Evolutionary conservation across 208 protist genomes (phyloP).

Genomic region (Trypanosoma boissoni): DNA sequence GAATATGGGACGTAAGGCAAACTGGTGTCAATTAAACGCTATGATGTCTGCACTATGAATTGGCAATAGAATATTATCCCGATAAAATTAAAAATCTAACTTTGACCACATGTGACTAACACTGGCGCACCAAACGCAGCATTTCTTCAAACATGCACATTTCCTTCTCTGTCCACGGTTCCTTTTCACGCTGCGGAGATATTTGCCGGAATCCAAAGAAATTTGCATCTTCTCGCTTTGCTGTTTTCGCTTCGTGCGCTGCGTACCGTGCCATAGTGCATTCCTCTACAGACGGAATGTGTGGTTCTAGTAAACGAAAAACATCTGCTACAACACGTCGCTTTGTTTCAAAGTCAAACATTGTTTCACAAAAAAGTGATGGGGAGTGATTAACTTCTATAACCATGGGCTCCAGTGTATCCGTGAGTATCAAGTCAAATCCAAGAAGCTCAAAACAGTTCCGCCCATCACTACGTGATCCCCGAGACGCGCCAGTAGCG

Average conservation of each 20-base stretch:
- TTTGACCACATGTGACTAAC: neutral
- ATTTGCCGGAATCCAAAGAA: slow-evolving; percentile 23
- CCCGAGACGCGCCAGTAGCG: slow-evolving; percentile 43
- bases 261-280: slow-evolving; percentile 21
- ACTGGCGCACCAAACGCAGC: neutral
- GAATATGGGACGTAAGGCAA: too few species aligned
- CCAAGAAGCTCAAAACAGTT: slow-evolving; percentile 90
- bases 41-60: too few species aligned
- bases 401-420: slow-evolving; percentile 54
- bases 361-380: slow-evolving; percentile 80
- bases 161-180: slow-evolving; percentile 17
- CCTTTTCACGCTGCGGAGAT: slow-evolving; percentile 12
- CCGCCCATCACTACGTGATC: slow-evolving; percentile 41
- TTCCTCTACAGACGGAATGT: slow-evolving; percentile 27
- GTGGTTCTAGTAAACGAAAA: slow-evolving; percentile 50
- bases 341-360: slow-evolving; percentile 82
- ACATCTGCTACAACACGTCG: slow-evolving; percentile 64
- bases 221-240: neutral
- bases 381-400: slow-evolving; percentile 93
- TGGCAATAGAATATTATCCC: too few species aligned
- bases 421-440: slow-evolving; percentile 82
- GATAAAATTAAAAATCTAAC: neutral
- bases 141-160: slow-evolving; percentile 26
- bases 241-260: slow-evolving; percentile 14
- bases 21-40: too few species aligned